Percentiles rank a stretch among this genome's conserved stretches.
Evolutionary conservation across 2,329 filamentous ascomycete genomes (phyloP).

Genomic region (Thermoascus crustaceus): DNA sequence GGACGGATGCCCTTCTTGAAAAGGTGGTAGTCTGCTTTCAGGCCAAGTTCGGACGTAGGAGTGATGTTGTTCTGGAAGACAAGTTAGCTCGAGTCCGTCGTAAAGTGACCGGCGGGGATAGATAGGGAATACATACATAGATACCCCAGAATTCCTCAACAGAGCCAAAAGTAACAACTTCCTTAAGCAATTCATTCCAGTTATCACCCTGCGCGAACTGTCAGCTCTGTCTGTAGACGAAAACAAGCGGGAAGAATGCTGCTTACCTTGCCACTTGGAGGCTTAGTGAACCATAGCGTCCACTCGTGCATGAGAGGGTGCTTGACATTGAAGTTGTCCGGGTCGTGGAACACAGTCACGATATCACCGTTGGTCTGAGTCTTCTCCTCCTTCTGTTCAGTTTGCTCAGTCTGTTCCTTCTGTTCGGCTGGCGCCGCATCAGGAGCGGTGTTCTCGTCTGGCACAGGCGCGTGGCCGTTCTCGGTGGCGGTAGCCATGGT

Average conservation of each 20-base stretch:
- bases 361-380: conserved; percentile 45
- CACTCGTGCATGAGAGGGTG: conserved; percentile 95
- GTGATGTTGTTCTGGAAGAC: conserved; percentile 86
- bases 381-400: conserved; percentile 7
- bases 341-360: conserved; percentile 94
- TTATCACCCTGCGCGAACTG: conserved; percentile 66
- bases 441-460: conserved; percentile 49
- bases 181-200: conserved; percentile 96
- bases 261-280: conserved; percentile 82
- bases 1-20: conserved; percentile 97
- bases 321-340: conserved; percentile 99
- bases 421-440: conserved; percentile 38
- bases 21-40: conserved; percentile 98
- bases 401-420: conserved; percentile 33
- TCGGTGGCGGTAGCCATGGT: conserved; percentile 32
- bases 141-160: conserved; percentile 99
- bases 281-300: conserved; percentile 99
- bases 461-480: conserved; percentile 26
- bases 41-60: conserved; percentile 84
- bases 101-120: not conserved
- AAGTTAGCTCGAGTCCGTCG: conserved; percentile 1
- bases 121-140: conserved; percentile 60
- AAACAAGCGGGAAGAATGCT: not conserved
- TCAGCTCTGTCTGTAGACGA: conserved; percentile 8
- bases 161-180: conserved; percentile 97